phyloP scores from a whole-genome alignment of 2,329 filamentous ascomycete species.

The Ophiosphaerella narmari region DNA sequence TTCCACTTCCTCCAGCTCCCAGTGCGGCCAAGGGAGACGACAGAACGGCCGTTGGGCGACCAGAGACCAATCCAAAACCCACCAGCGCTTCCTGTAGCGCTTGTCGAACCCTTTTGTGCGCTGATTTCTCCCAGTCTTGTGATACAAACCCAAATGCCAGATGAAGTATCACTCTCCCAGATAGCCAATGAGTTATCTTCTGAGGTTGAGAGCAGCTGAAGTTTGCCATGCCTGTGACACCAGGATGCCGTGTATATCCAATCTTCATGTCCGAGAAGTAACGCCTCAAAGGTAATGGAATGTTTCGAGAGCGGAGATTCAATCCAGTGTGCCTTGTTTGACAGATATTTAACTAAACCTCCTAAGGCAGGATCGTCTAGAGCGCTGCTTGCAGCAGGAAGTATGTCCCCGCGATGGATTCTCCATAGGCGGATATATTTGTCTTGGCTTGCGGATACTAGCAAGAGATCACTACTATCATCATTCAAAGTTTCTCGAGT shows the following conservation, averaged over 20 bases:
- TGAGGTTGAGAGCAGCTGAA: conserved; percentile 84
- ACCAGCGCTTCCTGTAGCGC: conserved; percentile 91
- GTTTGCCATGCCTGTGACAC: conserved; percentile 60
- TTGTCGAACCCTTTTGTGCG: conserved; percentile 91
- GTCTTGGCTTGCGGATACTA: conserved; percentile 95
- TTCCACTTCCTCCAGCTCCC: conserved; percentile 92
- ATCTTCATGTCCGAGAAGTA: conserved; percentile 93
- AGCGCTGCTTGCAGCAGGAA: conserved; percentile 61
- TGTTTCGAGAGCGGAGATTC: conserved; percentile 64
- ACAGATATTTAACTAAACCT: conserved; percentile 72
- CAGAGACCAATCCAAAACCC: conserved; percentile 97
- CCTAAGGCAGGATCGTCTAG: conserved; percentile 62
- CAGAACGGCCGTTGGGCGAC: conserved; percentile 75
- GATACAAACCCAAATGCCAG: conserved; percentile 88
- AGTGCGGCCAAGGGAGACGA: conserved; percentile 84
- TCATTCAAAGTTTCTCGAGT: conserved; percentile 61
- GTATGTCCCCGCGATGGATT: conserved; percentile 70
- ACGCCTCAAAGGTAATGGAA: conserved; percentile 88
- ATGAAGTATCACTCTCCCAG: conserved; percentile 83
- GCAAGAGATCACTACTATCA: conserved; percentile 68
- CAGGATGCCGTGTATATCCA: conserved; percentile 94
- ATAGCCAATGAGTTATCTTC: conserved; percentile 94
- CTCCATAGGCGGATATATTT: conserved; percentile 97
- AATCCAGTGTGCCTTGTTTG: conserved; percentile 87
- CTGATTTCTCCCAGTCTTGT: conserved; percentile 91